These are phyloP conservation scores for Leccinum olivaceopallidum DNA, from an alignment of 768 basidiomycete species.

Conservation along the genomic window DNA sequence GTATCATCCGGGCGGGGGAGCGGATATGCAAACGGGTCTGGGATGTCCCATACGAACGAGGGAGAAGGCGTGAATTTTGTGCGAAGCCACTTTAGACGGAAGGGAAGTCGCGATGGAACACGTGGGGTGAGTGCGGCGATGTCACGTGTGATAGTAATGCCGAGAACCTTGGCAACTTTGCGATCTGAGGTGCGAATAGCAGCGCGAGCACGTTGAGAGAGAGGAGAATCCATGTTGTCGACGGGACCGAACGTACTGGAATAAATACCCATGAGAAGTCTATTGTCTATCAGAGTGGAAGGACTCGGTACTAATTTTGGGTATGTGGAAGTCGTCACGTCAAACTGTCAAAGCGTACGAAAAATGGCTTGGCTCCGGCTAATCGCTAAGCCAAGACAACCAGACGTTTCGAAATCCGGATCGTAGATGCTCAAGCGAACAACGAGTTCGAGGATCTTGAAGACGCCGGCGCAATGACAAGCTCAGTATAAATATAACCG, in stretches of 20 bases:
- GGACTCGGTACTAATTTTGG: no score
- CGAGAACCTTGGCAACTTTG: background rate
- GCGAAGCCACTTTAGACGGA: background rate
- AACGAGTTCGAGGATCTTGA: background rate
- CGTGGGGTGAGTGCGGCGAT: background rate
- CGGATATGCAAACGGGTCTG: constrained; percentile 15
- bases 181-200: background rate
- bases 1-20: background rate
- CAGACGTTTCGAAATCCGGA: background rate
- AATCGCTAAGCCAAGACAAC: background rate
- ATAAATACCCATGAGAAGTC: background rate
- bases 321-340: no score
- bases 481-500: background rate
- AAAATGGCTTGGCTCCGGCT: background rate
- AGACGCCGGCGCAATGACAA: background rate
- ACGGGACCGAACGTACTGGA: background rate
- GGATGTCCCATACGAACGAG: constrained; percentile 19
- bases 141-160: background rate
- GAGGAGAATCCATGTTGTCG: background rate
- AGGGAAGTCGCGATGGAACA: background rate
- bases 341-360: no score
- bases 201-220: background rate
- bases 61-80: background rate
- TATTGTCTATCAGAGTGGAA: background rate
- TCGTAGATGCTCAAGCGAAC: background rate